Evolutionary conservation across 1,284 basidiomycete genomes (phyloP).

Genomic region (Ustilago tritici): DNA sequence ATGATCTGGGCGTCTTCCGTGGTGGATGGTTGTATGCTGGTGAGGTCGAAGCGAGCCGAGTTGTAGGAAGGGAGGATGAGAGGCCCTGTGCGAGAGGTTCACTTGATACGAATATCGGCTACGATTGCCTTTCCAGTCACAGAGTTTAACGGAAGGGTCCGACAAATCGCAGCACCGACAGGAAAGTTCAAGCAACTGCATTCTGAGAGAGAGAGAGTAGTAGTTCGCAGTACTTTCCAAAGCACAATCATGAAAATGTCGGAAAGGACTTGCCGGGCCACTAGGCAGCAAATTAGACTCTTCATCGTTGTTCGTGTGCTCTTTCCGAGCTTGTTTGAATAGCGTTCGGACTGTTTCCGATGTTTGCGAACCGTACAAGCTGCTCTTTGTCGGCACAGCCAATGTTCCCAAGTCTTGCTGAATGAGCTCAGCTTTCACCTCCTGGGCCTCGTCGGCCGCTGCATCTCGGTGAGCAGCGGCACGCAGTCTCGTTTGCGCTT

Average conservation of each 20-base stretch:
- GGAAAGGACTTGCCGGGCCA: slow-evolving; percentile 5
- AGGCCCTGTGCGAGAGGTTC: background rate
- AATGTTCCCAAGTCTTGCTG: background rate
- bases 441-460: no score
- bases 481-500: background rate
- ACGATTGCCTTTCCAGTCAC: background rate
- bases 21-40: background rate
- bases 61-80: background rate
- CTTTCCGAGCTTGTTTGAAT: background rate
- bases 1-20: slow-evolving; percentile 9
- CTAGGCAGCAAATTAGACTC: background rate
- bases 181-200: background rate
- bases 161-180: background rate
- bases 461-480: background rate
- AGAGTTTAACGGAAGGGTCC: slow-evolving; percentile 8
- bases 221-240: no score
- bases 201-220: no score
- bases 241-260: background rate
- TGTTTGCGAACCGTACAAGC: background rate
- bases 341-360: background rate
- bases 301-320: background rate
- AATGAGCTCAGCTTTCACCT: no score
- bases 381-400: background rate
- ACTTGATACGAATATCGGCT: background rate
- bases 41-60: background rate